Base-by-base conservation (phyloP, 495 filamentous ascomycete species). In the Cladorrhinum samala region DNA sequence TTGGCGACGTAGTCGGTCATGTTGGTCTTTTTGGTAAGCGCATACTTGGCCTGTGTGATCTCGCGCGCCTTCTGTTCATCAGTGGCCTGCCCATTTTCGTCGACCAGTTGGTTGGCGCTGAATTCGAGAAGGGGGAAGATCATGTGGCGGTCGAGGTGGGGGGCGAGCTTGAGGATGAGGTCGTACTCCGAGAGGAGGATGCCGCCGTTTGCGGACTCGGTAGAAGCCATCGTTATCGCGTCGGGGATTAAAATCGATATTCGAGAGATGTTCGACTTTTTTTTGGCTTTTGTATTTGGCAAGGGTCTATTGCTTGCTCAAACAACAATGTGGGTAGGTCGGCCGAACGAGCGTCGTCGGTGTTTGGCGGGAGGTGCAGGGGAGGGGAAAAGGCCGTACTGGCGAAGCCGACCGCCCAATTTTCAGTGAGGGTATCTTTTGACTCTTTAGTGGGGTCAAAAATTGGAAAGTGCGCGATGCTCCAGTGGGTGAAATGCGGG, bases 1-100 rank as follows among this genome's bases (percentile, higher is more conserved):
- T 84, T 84, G 58, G 89, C 89, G 38, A 96, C 88, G 68, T 94
- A 98, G 71, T 97, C 93, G 60, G 83, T 89, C 93, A 98, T 98
- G 77, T 97, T 94, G 52, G 93, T 95, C 68, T 86, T 82, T 78
- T 95, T 92, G 51, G 96, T 82, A 24, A 98, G 81, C 69, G 90
- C 83, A 68, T 89, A 96, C 68, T 95, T 95, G 63, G 88, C 83
- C 64, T 85, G 82, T 24, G 80, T 83, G 59, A 91, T 84, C 62
- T 89, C 85, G 48, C 78, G 74, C 30, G 85, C 73, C 53, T 77
- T 72, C 57, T 77, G 78, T 55, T 77, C 74, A 40, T 79, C 81
- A 49, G 67, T 72, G 24, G 69, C 60, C 46, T 80, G 72, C 25
- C 77, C 78, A 47, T 72, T 74, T 53, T 80, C 77, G 40, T 80